These are phyloP conservation scores for Geosiphon pyriformis DNA, from an alignment of 192 early-diverging fungal species.

Conservation along the genomic window DNA sequence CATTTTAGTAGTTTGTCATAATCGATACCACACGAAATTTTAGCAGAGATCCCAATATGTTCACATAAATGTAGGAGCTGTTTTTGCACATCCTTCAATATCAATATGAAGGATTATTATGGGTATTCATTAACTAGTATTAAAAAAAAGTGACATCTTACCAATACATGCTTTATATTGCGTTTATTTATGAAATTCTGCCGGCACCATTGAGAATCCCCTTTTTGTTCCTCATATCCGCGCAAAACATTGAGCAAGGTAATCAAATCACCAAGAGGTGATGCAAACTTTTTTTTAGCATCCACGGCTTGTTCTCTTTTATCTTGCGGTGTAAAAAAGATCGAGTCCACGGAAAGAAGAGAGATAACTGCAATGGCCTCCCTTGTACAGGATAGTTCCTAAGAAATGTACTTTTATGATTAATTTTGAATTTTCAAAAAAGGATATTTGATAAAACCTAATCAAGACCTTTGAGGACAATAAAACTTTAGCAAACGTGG, in stretches of 20 bases:
- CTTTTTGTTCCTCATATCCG: constrained; percentile 70
- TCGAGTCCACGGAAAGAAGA: constrained; percentile 84
- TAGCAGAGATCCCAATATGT: constrained; percentile 61
- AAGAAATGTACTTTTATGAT: constrained; percentile 9
- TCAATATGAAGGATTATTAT: neutral
- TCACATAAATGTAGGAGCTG: constrained; percentile 78
- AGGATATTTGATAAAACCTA: neutral
- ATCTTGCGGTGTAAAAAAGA: constrained; percentile 86
- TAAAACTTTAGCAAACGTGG: constrained; percentile 82
- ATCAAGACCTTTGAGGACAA: constrained; percentile 63
- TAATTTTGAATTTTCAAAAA: neutral
- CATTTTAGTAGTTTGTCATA: constrained; percentile 74
- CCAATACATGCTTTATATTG: constrained; percentile 78
- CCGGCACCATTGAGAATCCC: constrained; percentile 81
- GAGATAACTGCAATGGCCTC: constrained; percentile 90
- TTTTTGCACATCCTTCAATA: constrained; percentile 68
- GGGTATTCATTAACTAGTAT: neutral
- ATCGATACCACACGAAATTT: constrained; percentile 63
- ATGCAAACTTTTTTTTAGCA: constrained; percentile 75
- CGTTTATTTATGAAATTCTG: constrained; percentile 89
- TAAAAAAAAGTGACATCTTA: constrained; percentile 20
- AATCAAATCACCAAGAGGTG: constrained; percentile 87
- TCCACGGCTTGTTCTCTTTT: constrained; percentile 80
- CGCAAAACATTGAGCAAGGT: constrained; percentile 83
- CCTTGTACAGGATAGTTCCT: constrained; percentile 66